These are phyloP conservation scores for Oldenlandia corymbosa DNA, from an alignment of 257 asterid species.

Conservation along the genomic window DNA sequence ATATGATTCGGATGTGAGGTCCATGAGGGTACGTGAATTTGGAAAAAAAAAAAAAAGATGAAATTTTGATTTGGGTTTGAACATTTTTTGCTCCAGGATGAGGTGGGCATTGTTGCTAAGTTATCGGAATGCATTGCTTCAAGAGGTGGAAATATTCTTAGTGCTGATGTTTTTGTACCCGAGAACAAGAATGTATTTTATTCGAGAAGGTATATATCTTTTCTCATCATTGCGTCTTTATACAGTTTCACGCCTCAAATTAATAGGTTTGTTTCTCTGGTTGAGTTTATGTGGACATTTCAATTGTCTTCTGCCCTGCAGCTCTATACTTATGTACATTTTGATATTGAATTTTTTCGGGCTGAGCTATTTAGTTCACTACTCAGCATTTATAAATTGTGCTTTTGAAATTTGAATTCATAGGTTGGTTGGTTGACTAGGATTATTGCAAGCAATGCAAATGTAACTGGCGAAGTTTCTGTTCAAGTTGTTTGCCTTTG, in stretches of 20 bases:
- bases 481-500: neutral
- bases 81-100: conserved; percentile 47
- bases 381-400: neutral
- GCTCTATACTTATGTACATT: neutral
- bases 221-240: neutral
- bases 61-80: neutral
- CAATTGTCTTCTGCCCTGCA: neutral
- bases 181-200: conserved; percentile 73
- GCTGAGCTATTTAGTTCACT: neutral
- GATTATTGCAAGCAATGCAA: neutral
- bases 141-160: conserved; percentile 82
- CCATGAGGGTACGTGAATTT: neutral
- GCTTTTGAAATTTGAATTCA: neutral
- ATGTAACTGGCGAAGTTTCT: neutral
- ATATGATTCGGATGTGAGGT: too few species aligned
- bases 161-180: conserved; percentile 88
- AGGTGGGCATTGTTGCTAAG: conserved; percentile 80
- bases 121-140: conserved; percentile 91
- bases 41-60: too few species aligned
- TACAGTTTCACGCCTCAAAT: neutral
- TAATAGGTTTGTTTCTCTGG: neutral
- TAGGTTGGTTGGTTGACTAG: neutral
- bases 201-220: conserved; percentile 61
- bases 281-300: neutral
- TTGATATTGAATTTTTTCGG: neutral